Percentiles rank a stretch among this genome's conserved stretches.
Conservation (phyloP, 306 rosid species). For the Fagus crenata region DNA sequence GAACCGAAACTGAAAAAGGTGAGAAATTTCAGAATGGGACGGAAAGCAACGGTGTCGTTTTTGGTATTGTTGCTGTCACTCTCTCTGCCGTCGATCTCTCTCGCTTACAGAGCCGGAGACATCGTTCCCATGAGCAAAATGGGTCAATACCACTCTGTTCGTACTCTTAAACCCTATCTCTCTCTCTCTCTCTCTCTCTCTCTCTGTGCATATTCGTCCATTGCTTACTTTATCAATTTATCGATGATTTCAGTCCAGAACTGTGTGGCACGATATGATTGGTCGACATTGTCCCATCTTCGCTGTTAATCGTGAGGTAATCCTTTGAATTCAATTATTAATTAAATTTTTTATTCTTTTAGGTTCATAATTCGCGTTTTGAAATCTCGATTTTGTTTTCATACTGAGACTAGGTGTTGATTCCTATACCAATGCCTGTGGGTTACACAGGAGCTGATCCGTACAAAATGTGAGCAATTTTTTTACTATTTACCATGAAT, state of each 20-base stretch:
- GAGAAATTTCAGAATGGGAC: conserved; percentile 35
- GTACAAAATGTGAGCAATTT: conserved; percentile 62
- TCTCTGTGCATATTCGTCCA: not conserved
- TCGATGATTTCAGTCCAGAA: conserved; percentile 61
- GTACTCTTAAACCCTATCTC: conserved; percentile 29
- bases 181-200: no score
- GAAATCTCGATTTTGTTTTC: not conserved
- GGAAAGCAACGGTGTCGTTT: conserved; percentile 23
- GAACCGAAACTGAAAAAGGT: not conserved
- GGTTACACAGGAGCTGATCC: conserved; percentile 96
- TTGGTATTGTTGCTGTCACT: conserved; percentile 25
- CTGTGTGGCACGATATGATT: conserved; percentile 89
- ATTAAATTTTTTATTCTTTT: conserved; percentile 25
- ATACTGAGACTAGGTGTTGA: conserved; percentile 56
- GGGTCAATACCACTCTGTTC: conserved; percentile 96
- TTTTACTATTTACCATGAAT: no score
- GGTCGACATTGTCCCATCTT: conserved; percentile 92
- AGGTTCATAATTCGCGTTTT: not conserved
- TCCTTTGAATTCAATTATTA: conserved; percentile 13
- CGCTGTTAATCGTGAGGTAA: conserved; percentile 93
- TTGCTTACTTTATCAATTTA: not conserved
- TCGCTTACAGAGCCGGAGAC: conserved; percentile 83
- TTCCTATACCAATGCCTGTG: conserved; percentile 73
- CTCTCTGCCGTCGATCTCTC: conserved; percentile 28
- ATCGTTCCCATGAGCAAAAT: conserved; percentile 91